Conservation (phyloP, 2,329 filamentous ascomycete genomes). For the Myriosclerotinia scirpicola region DNA sequence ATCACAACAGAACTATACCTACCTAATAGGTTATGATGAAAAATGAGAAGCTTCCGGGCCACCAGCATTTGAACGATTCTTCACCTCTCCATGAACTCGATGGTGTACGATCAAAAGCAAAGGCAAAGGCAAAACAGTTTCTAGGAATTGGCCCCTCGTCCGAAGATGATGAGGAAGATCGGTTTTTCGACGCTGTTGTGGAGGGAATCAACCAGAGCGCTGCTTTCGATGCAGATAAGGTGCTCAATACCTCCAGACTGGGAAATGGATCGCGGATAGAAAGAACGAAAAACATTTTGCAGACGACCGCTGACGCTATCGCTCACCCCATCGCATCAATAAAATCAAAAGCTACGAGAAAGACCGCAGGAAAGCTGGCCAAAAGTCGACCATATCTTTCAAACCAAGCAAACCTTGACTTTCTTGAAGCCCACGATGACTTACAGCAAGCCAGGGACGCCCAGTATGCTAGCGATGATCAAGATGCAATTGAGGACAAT, state of each 20-base stretch:
- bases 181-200: background rate
- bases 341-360: constrained; percentile 28
- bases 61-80: background rate
- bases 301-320: constrained; percentile 25
- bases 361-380: constrained; percentile 31
- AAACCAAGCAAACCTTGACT: constrained; percentile 42
- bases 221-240: constrained; percentile 31
- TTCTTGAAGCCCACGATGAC: constrained; percentile 41
- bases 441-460: constrained; percentile 23
- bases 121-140: constrained; percentile 6
- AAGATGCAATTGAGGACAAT: constrained; percentile 27
- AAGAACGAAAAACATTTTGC: constrained; percentile 25
- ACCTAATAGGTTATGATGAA: constrained; percentile 1
- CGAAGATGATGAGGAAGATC: background rate
- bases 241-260: constrained; percentile 26
- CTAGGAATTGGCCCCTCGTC: background rate
- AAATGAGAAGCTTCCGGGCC: constrained; percentile 17
- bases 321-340: constrained; percentile 31
- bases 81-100: background rate
- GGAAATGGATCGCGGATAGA: constrained; percentile 18
- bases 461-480: constrained; percentile 23
- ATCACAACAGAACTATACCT: background rate
- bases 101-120: constrained; percentile 5
- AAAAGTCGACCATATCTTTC: constrained; percentile 38
- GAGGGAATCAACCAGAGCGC: constrained; percentile 29